A percentile compares a stretch with the other conserved stretches of the same genome.
Conservation (phyloP, 306 rosid species). For the Fragaria ananassa region DNA sequence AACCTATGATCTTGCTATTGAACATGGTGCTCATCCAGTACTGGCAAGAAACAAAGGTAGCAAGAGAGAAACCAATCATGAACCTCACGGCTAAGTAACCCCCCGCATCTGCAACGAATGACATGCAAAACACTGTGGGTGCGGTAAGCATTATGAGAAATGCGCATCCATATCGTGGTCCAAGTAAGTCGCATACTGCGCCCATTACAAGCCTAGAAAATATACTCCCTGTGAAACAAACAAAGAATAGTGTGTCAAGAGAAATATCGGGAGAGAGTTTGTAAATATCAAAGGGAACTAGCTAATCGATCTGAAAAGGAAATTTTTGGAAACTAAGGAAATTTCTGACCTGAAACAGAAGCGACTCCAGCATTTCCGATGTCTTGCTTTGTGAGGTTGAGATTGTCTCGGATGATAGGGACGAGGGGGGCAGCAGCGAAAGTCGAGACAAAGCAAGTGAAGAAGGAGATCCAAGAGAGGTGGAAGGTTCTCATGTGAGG, state of each 20-base stretch:
- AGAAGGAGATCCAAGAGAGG: slow-evolving; percentile 89
- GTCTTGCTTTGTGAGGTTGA: slow-evolving; percentile 70
- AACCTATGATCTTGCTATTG: slow-evolving; percentile 75
- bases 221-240: slow-evolving; percentile 38
- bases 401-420: slow-evolving; percentile 77
- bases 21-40: slow-evolving; percentile 98
- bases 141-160: slow-evolving; percentile 65
- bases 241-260: not conserved
- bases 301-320: too few species aligned
- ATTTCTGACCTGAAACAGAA: slow-evolving; percentile 49
- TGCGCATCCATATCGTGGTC: slow-evolving; percentile 82
- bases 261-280: not conserved
- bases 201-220: slow-evolving; percentile 87
- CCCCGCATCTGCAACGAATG: slow-evolving; percentile 56
- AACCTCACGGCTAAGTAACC: slow-evolving; percentile 69
- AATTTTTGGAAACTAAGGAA: too few species aligned
- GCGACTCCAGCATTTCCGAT: slow-evolving; percentile 90
- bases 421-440: slow-evolving; percentile 81
- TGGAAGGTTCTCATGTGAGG: slow-evolving; percentile 99
- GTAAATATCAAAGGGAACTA: too few species aligned
- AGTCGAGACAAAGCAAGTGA: slow-evolving; percentile 82
- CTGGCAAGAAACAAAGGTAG: slow-evolving; percentile 91
- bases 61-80: slow-evolving; percentile 85
- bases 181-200: slow-evolving; percentile 70
- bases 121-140: slow-evolving; percentile 76